Evolutionary conservation across 768 basidiomycete species (phyloP).

Genomic region (Scleroderma citrinum): DNA sequence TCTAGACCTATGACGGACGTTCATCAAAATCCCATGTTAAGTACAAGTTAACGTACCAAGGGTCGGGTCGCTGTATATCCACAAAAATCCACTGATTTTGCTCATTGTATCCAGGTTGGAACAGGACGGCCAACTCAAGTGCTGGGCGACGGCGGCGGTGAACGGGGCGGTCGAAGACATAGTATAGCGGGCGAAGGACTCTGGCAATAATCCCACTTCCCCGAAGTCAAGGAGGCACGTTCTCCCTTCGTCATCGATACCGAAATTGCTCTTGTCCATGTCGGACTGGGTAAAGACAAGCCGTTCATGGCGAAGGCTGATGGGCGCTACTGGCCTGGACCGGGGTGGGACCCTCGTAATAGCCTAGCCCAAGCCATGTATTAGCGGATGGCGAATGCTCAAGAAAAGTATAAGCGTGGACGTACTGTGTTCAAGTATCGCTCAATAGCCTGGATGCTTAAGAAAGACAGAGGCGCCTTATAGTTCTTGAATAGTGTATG

Average conservation of each 20-base stretch:
- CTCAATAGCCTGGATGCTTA: too few species aligned
- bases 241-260: conserved; percentile 19
- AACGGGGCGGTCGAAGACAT: background rate
- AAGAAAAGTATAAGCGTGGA: too few species aligned
- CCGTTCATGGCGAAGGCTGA: too few species aligned
- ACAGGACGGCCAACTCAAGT: conserved; percentile 1
- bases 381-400: too few species aligned
- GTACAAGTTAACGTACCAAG: conserved; percentile 10
- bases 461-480: too few species aligned
- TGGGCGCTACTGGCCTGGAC: too few species aligned
- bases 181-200: conserved; percentile 11
- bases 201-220: conserved; percentile 22
- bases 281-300: conserved; percentile 29
- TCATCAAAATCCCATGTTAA: background rate
- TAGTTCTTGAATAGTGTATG: too few species aligned
- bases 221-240: conserved; percentile 24
- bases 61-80: conserved; percentile 4
- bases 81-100: background rate
- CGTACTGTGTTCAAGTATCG: too few species aligned
- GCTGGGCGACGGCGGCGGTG: background rate
- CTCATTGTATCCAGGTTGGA: conserved; percentile 4
- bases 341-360: too few species aligned
- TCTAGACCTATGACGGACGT: conserved; percentile 7
- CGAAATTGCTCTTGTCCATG: conserved; percentile 24
- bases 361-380: too few species aligned